These are phyloP conservation scores for Cylindricascospora bacillispora DNA, from an alignment of 1,139 yeast genomes.

Conservation along the genomic window DNA sequence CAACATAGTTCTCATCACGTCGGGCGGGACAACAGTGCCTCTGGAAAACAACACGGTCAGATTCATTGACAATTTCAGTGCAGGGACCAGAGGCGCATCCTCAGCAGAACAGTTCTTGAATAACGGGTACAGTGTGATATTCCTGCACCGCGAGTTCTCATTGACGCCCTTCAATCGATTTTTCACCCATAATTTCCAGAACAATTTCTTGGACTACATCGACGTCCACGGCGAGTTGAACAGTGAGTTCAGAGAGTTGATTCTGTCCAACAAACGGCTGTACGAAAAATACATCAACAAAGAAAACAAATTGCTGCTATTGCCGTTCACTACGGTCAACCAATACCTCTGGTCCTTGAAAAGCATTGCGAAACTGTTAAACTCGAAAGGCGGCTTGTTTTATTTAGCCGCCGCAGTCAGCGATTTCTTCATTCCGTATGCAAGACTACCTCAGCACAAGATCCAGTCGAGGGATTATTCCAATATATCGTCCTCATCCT, in stretches of 20 bases:
- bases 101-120: slow-evolving; percentile 85
- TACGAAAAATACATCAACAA: slow-evolving; percentile 41
- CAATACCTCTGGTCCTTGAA: slow-evolving; percentile 81
- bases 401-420: slow-evolving; percentile 96
- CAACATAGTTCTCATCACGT: slow-evolving; percentile 69
- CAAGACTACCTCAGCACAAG: slow-evolving; percentile 82
- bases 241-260: slow-evolving; percentile 45
- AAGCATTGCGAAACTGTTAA: slow-evolving; percentile 48
- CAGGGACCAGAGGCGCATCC: slow-evolving; percentile 96
- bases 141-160: slow-evolving; percentile 84
- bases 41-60: slow-evolving; percentile 92
- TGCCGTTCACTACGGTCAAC: slow-evolving; percentile 91
- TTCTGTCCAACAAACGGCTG: slow-evolving; percentile 53
- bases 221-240: slow-evolving; percentile 38
- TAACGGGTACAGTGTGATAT: slow-evolving; percentile 80
- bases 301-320: slow-evolving; percentile 35
- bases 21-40: slow-evolving; percentile 99
- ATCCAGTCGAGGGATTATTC: slow-evolving; percentile 64
- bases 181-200: slow-evolving; percentile 64
- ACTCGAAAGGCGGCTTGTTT: slow-evolving; percentile 42
- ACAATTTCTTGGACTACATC: slow-evolving; percentile 76
- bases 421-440: slow-evolving; percentile 83
- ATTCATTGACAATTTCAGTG: slow-evolving; percentile 91
- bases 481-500: slow-evolving; percentile 1
- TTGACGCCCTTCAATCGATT: slow-evolving; percentile 83